Base-by-base conservation (phyloP, 129 eudicot species). In the Flaveria linearis region DNA sequence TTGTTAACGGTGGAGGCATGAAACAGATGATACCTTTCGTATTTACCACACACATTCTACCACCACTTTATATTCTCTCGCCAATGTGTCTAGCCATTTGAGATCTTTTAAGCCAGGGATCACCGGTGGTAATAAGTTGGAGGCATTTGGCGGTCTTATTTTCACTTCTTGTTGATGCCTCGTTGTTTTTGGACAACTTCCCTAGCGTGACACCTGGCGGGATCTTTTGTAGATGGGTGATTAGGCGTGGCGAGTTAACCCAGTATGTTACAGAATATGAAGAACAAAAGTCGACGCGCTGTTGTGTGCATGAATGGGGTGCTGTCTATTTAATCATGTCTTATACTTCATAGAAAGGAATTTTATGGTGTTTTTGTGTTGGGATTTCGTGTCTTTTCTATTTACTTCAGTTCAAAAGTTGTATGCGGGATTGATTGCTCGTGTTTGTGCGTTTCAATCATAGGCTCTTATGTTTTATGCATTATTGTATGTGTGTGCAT, bases 161-260 rank as follows among this genome's bases (percentile, higher is more conserved):
- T 93, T 93, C 69, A 63, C 97, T 68, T 88, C 88, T 23, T 87
- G 93, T 83, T 9, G 97, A 88, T 74, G 87, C 90, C 85, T 69
- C 84, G 8, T 97, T 94, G 0, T 86, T 94, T 61, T 69, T 91
- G 86, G 89, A 87, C 28, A 91, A 89, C 82, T 94, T 91, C 36
- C 93, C 93, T 0, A 86, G 84, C 51, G 85, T 73, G 52, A 74
- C 90, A 6, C 71, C 87, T 51, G 87, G 81, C 2, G 96, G 97
- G 47, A 84, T 83, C 14, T 91, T 82, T 36, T 94, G 93, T 71
- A 73, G 85, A 3, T 88, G 86, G 25, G 97, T 87, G 91, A 85
- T 94, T 60, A 86, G 85, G 10, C 98, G 91, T 28, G 88, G 85
- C 10, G 62, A 83, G 51, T 74, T 70, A 30, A 69, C 69, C 72